Percentiles rank a stretch among this genome's conserved stretches.
Conservation (phyloP, 2,329 filamentous ascomycete genomes). For the Sordariomycetes sp. region DNA sequence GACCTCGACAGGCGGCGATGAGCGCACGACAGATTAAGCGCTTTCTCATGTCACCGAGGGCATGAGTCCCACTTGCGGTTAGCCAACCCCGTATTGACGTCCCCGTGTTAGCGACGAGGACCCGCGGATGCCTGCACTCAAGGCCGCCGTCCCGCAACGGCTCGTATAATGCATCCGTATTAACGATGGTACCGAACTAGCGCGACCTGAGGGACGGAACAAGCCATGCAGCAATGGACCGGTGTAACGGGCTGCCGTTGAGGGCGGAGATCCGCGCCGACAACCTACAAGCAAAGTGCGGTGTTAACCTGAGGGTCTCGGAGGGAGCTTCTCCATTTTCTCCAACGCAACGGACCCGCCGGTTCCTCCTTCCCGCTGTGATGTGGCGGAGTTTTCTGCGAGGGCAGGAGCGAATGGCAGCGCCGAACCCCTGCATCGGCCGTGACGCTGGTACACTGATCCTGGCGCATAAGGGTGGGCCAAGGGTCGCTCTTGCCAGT, state of each 20-base stretch:
- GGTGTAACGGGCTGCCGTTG: not conserved
- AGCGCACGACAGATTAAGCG: too few species aligned
- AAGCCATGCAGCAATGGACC: not conserved
- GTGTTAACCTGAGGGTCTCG: not conserved
- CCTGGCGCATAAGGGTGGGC: not conserved
- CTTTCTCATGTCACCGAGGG: too few species aligned
- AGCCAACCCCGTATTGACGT: not conserved
- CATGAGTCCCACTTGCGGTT: not conserved
- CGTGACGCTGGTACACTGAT: not conserved
- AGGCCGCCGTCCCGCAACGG: not conserved
- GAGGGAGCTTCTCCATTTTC: not conserved
- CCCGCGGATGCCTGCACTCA: not conserved
- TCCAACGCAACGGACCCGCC: not conserved
- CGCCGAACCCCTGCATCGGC: not conserved
- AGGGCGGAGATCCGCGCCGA: not conserved
- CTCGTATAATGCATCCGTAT: not conserved
- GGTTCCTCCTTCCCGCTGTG: not conserved
- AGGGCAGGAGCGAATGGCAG: not conserved
- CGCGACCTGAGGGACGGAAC: not conserved
- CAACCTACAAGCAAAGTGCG: not conserved
- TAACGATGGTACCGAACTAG: not conserved
- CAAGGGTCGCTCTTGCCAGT: not conserved
- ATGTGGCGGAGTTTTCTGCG: not conserved
- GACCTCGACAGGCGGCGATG: too few species aligned
- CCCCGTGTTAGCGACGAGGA: not conserved